Conservation (phyloP, 176 grass and related monocot species). For the Themeda triandra region DNA sequence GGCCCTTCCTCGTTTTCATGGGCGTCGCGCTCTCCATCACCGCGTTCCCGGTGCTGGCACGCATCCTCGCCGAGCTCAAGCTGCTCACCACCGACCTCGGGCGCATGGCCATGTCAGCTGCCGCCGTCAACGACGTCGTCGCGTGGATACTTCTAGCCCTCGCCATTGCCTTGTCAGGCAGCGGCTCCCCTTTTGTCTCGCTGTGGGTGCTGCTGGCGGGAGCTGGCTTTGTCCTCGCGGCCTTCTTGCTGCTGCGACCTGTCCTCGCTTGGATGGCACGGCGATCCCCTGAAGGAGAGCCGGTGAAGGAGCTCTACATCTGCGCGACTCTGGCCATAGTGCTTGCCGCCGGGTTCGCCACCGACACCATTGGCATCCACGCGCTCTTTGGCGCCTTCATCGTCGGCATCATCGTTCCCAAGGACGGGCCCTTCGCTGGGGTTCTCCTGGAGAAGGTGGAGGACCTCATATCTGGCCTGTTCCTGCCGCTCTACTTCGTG, state of each 20-base stretch:
- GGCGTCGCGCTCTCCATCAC: slow-evolving; percentile 75
- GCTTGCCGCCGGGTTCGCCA: slow-evolving; percentile 55
- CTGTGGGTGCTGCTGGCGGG: slow-evolving; percentile 55
- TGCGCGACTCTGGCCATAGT: slow-evolving; percentile 53
- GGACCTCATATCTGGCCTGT: slow-evolving; percentile 61
- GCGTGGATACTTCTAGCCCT: slow-evolving; percentile 70
- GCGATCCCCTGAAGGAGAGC: slow-evolving; percentile 49
- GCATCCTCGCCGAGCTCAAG: slow-evolving; percentile 70
- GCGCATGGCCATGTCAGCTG: slow-evolving; percentile 68
- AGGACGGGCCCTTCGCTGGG: slow-evolving; percentile 60
- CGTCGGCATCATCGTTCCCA: slow-evolving; percentile 58
- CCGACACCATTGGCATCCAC: slow-evolving; percentile 73
- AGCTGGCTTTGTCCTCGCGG: slow-evolving; percentile 21
- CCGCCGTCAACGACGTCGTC: slow-evolving; percentile 56
- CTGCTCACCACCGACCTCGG: slow-evolving; percentile 66
- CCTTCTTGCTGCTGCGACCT: slow-evolving; percentile 36
- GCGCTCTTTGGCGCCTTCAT: slow-evolving; percentile 71
- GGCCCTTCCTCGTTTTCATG: slow-evolving; percentile 65
- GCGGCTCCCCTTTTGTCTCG: slow-evolving; percentile 42
- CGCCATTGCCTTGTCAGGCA: slow-evolving; percentile 52
- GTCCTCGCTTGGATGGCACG: slow-evolving; percentile 47
- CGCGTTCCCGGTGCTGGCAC: slow-evolving; percentile 58
- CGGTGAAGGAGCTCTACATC: slow-evolving; percentile 53
- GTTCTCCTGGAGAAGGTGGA: slow-evolving; percentile 72
- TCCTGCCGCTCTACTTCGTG: slow-evolving; percentile 76